Evolutionary conservation across 352 stramenopile species (phyloP), one percentile per base, ranked within the genome.

Genomic region (Phytophthora fragariae): DNA sequence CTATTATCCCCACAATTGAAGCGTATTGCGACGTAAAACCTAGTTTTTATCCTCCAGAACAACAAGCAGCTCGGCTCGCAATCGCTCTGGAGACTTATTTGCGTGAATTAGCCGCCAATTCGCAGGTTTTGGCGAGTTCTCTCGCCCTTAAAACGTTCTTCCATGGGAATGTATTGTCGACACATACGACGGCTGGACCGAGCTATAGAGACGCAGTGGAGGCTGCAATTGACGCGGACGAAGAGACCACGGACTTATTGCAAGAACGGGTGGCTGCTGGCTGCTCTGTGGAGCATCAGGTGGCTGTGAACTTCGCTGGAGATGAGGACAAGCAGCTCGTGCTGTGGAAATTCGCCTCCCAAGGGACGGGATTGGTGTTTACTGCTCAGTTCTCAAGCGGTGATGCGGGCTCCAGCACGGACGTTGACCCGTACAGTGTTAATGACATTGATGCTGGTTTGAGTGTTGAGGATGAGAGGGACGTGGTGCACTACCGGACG

Each of bases 341-440:
- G 50, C 53, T 86, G 21, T 87, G 80, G 82, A 82, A 80, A 56
- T 90, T 82, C 52, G 33, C 47, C 21, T 85, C 75, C n/a, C 62
- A 80, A 54, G 76, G 72, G 15, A 35, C 58, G 17, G 68, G 65
- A 14, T 9, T 85, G 10, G 69, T 81, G 7, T 81, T 85, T 27
- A 68, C 73, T 62, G 80, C 72, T n/a, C 11, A 61, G 14, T 75
- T 80, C 15, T 62, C 65, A 3, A 54, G 55, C 65, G 49, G 19
- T 33, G 50, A 14, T 31, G 29, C 58, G 27, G 31, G 14, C 17
- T 11, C 17, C 21, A 46, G 29, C 9, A 14, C 7, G 17, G 52
- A 71, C 2, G 10, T 56, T 19, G 71, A 84, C 17, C 74, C 77
- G 11, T 84, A 81, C 62, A 79, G 63, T 64, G 33, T 56, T 8